phyloP scores from a whole-genome alignment of 2,329 filamentous ascomycete species.

The Aureobasidium sp. region DNA sequence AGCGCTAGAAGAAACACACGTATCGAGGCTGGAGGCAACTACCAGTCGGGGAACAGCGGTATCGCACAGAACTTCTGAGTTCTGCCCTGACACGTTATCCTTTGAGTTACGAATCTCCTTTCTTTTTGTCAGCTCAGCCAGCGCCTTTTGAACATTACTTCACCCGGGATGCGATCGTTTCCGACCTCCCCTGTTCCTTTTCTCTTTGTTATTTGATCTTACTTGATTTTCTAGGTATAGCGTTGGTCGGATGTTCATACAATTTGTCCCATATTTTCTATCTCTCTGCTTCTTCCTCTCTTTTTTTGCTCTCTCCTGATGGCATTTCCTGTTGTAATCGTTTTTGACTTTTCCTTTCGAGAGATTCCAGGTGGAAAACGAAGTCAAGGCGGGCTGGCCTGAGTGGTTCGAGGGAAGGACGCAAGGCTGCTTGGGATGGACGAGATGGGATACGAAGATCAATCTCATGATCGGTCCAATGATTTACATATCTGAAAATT shows the following conservation, averaged over 20 bases:
- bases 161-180: not conserved
- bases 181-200: not conserved
- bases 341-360: not conserved
- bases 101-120: constrained; percentile 12
- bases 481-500: not conserved
- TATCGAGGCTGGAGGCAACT: constrained; percentile 84
- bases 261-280: not conserved
- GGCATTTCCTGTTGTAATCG: not conserved
- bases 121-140: constrained; percentile 1
- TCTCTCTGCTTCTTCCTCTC: not conserved
- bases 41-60: constrained; percentile 81
- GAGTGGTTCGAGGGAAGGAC: not conserved
- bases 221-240: not conserved
- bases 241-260: constrained; percentile 4
- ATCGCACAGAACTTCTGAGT: constrained; percentile 90
- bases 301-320: not conserved
- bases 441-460: not conserved
- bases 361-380: not conserved
- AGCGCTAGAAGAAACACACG: constrained; percentile 86
- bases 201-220: not conserved
- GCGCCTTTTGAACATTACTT: not conserved
- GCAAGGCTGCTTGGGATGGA: not conserved
- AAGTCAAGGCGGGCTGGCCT: not conserved
- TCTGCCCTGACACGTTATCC: not conserved
- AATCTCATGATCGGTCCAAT: not conserved